Evolutionary conservation across 371 early-diverging fungal species (phyloP).

Genomic region (Rhizopus sp.): DNA sequence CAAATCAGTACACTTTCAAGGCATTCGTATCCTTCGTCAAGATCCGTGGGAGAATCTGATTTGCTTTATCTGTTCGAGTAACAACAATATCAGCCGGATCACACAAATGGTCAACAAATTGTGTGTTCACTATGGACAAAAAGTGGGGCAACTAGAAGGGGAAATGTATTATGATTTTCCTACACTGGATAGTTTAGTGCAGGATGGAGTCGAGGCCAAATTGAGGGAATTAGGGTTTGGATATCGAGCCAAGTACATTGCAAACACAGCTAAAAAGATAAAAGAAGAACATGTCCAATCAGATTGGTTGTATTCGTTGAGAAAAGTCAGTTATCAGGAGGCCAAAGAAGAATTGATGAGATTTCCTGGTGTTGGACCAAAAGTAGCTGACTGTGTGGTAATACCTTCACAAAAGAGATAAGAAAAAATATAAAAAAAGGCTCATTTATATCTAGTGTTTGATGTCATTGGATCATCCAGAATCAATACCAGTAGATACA

Average conservation of each 20-base stretch:
- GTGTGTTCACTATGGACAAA: slow-evolving; percentile 64
- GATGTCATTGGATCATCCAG: slow-evolving; percentile 79
- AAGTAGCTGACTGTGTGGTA: slow-evolving; percentile 98
- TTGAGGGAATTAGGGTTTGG: slow-evolving; percentile 87
- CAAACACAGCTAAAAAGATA: slow-evolving; percentile 64
- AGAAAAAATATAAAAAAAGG: slow-evolving; percentile 6
- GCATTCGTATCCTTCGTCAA: slow-evolving; percentile 83
- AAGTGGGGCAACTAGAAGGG: slow-evolving; percentile 49
- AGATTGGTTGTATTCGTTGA: slow-evolving; percentile 66
- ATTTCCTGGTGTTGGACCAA: slow-evolving; percentile 83
- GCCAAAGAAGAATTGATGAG: slow-evolving; percentile 65
- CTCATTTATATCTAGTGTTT: slow-evolving; percentile 53
- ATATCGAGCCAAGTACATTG: slow-evolving; percentile 94
- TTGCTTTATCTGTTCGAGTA: slow-evolving; percentile 94
- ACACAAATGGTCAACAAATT: slow-evolving; percentile 86
- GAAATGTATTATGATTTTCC: slow-evolving; percentile 76
- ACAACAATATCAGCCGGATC: slow-evolving; percentile 96
- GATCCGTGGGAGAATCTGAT: slow-evolving; percentile 90
- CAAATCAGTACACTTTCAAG: slow-evolving; percentile 58
- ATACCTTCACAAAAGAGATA: not conserved
- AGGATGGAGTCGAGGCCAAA: slow-evolving; percentile 60
- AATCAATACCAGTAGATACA: slow-evolving; percentile 95
- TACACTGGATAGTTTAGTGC: slow-evolving; percentile 49
- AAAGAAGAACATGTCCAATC: slow-evolving; percentile 43
- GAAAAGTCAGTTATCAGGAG: slow-evolving; percentile 54